Base-by-base conservation (phyloP, 2,329 filamentous ascomycete genomes). In the Pseudopithomyces chartarum region DNA sequence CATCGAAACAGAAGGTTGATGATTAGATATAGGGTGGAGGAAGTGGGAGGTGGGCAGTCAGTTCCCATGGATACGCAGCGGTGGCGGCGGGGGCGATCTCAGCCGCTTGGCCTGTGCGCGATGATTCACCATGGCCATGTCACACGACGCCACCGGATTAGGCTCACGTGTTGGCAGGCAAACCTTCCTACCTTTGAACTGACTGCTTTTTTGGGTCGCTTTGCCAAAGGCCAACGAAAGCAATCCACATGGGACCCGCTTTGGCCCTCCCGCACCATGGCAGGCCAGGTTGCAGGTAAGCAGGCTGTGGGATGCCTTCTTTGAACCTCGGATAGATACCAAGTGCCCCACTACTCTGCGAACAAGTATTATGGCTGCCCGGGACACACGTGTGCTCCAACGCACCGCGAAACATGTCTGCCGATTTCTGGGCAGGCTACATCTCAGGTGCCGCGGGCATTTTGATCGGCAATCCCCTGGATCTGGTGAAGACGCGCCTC, bases 361-460 rank as follows among this genome's bases (percentile, higher is more conserved):
- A 60, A 52, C 46, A 26, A 26, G 20, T 7, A 38, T n/a, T n/a
- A n/a, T n/a, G n/a, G n/a, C n/a, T n/a, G n/a, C 32, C 20, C 47
- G 52, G 17, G n/a, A n/a, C 38, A 19, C 49, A 32, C 17, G 22
- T 15, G 26, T 17, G 43, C n/a, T 33, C 38, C 15, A 34, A 32
- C 20, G 17, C n/a, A 20, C 32, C 44, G 40, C 52, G 36, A 42
- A 39, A 22, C 54, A 94, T 95, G 90, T 91, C 90, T 49, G 86
- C 91, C 65, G 93, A 97, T 73, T 97, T 97, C 76, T 96, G 91
- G 90, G 91, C 93, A 56, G 92, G 93, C 69, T 97, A 97, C 76
- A 79, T 95, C 59, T 94, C 90, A 71, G 94, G 94, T 52, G 92
- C 90, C 55, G 82, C 89, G 47, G 91, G 92, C 44, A 97, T 97